phyloP scores from a whole-genome alignment of 345 rosid genomes.

The Eucalyptus curtisii region DNA sequence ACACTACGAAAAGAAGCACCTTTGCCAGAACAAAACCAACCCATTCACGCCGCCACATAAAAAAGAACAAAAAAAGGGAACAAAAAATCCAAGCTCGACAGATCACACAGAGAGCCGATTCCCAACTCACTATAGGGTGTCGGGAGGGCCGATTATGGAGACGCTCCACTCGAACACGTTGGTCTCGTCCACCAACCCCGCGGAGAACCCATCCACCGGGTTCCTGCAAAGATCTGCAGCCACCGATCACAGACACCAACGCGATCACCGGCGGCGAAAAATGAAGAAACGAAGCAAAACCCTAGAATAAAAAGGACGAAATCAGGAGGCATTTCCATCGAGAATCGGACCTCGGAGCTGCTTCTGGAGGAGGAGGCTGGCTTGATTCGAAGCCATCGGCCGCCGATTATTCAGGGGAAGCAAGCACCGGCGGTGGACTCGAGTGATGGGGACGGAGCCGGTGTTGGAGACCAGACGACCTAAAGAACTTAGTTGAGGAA shows the following conservation, averaged over 20 bases:
- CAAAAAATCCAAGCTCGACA: neutral
- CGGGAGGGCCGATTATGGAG: constrained; percentile 92
- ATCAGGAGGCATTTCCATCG: neutral
- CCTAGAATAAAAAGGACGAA: neutral
- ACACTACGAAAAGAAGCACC: neutral
- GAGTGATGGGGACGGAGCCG: neutral
- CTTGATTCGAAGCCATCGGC: constrained; percentile 50
- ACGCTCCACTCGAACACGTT: constrained; percentile 96
- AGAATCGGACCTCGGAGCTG: constrained; percentile 63
- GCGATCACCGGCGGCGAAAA: neutral
- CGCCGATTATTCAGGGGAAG: constrained; percentile 1
- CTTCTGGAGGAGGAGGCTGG: constrained; percentile 88
- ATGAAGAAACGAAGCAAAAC: neutral
- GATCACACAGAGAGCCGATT: neutral
- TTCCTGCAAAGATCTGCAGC: constrained; percentile 91
- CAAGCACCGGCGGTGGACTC: neutral
- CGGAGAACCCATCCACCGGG: constrained; percentile 96
- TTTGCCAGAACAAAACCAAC: neutral
- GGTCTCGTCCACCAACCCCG: constrained; percentile 91
- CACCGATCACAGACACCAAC: neutral
- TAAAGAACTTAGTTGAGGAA: neutral
- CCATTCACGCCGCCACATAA: neutral
- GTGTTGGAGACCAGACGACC: neutral
- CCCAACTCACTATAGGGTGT: constrained; percentile 63
- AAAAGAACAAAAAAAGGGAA: neutral